These are phyloP conservation scores for Pezicula neosporulosa DNA, from an alignment of 2,329 filamentous ascomycete species.

Conservation along the genomic window DNA sequence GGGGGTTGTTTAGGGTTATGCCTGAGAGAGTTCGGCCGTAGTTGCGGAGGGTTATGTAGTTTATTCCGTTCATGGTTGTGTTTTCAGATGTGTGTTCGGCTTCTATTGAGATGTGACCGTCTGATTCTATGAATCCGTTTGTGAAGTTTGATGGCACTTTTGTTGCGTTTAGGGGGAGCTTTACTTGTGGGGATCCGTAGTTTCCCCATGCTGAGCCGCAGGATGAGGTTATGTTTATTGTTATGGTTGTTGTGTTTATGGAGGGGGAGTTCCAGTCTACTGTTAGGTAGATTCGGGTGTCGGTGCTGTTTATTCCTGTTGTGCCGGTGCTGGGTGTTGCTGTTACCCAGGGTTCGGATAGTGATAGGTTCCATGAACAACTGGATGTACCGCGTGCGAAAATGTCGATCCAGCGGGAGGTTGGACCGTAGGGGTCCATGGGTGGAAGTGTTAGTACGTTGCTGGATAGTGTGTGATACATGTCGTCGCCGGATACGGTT, in stretches of 20 bases:
- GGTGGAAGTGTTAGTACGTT: constrained; percentile 51
- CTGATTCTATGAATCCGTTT: constrained; percentile 59
- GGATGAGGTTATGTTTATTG: constrained; percentile 48
- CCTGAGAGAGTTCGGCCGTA: constrained; percentile 57
- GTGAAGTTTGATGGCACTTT: constrained; percentile 47
- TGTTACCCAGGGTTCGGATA: constrained; percentile 46
- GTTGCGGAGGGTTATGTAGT: constrained; percentile 48
- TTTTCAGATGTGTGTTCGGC: constrained; percentile 45
- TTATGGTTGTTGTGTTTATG: constrained; percentile 41
- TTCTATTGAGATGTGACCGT: constrained; percentile 53
- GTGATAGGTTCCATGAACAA: constrained; percentile 49
- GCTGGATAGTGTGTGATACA: constrained; percentile 53
- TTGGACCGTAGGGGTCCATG: constrained; percentile 55
- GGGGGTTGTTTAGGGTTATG: constrained; percentile 52
- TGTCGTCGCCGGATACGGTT: constrained; percentile 64
- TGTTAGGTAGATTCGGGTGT: constrained; percentile 50
- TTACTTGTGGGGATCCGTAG: constrained; percentile 43
- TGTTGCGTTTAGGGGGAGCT: constrained; percentile 51
- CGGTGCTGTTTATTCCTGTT: constrained; percentile 44
- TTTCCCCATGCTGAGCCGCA: constrained; percentile 38
- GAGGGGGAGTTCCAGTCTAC: constrained; percentile 51
- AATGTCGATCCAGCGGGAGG: constrained; percentile 58
- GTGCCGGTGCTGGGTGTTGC: constrained; percentile 47
- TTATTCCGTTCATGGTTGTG: constrained; percentile 31
- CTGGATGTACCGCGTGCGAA: constrained; percentile 52